These are phyloP conservation scores for Trichoderma cornu-damae DNA, from an alignment of 2,329 filamentous ascomycete genomes.

Conservation along the genomic window DNA sequence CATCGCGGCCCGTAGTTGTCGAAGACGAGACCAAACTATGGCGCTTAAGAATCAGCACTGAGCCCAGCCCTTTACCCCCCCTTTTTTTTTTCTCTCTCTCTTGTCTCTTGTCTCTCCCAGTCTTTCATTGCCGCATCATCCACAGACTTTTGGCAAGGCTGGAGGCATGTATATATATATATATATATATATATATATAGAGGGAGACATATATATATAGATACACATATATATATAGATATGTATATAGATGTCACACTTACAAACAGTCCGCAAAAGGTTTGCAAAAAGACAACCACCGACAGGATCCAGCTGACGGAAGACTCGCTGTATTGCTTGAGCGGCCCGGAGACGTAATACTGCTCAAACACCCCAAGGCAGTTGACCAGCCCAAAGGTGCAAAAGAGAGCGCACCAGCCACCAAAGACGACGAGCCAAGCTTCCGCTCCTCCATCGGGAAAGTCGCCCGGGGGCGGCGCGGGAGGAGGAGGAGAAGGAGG, in stretches of 20 bases:
- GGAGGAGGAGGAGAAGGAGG: too few species aligned
- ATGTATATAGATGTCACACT: background rate
- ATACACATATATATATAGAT: too few species aligned
- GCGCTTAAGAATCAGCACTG: background rate
- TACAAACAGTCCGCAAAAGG: conserved; percentile 46
- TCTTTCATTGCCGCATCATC: too few species aligned
- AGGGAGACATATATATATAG: too few species aligned
- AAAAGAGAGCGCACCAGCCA: conserved; percentile 41
- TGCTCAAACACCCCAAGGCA: conserved; percentile 52
- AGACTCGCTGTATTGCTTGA: conserved; percentile 45
- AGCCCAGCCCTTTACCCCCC: background rate
- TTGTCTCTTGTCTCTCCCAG: too few species aligned
- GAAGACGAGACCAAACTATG: conserved; percentile 53
- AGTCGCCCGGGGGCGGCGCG: conserved; percentile 37
- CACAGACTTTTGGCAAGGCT: too few species aligned
- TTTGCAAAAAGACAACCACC: conserved; percentile 45
- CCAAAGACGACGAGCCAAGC: conserved; percentile 55
- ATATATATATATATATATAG: too few species aligned
- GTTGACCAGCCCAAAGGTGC: conserved; percentile 43
- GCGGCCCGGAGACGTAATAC: conserved; percentile 49
- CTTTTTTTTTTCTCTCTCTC: background rate
- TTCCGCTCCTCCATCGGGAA: conserved; percentile 53
- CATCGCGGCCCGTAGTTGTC: conserved; percentile 60
- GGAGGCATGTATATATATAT: too few species aligned
- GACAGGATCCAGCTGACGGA: conserved; percentile 57